Base-by-base conservation (phyloP, 2,329 filamentous ascomycete species). In the Coniochaeta ligniaria region DNA sequence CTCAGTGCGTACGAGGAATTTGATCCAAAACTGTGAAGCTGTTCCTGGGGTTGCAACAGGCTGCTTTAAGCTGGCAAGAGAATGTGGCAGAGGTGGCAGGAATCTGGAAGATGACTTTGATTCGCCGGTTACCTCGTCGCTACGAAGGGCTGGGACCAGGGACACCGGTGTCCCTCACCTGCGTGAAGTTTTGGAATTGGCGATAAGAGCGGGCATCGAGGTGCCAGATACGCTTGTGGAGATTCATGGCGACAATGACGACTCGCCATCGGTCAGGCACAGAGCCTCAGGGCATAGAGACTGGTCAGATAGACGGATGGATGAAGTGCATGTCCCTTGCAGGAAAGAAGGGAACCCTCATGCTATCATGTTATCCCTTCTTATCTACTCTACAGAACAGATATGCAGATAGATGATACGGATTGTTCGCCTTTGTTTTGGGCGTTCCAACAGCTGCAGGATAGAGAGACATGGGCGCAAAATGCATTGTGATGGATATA, bases 1-100 rank as follows among this genome's bases (percentile, higher is more conserved):
- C 74, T 98, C 60, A 88, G 82, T 63, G 90, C 92, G 69, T 98
- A 94, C 73, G 90, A 96, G 72, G 94, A 97, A 62, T 79, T 88
- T 62, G 91, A 91, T 64, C 77, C 90, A 16, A 97, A 97, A 78
- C 80, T 97, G 61, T 94, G 73, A 81, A 60, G 33, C 22, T 47
- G 20, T 43, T 20, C 17, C 14, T n/a, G 35, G 4, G 9, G 24
- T 31, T 24, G 57, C 33, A 14, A n/a, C 12, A 24, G 54, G 14
- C 38, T 41, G 38, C 38, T 41, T 9, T 17, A 55, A 4, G 24
- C 43, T 20, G n/a, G 20, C 43, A 41, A 41, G 17, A n/a, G 4
- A n/a, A n/a, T 41, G 16, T n/a, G 9, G n/a, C 4, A 4, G 35
- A n/a, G 38, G 17, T 41, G 38, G 9, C 38, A n/a, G 38, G 38